A percentile compares a stretch with the other conserved stretches of the same genome.
Evolutionary conservation across 225 moss, liverwort and hornwort genomes (phyloP).

Genomic region (Bryum argenteum): DNA sequence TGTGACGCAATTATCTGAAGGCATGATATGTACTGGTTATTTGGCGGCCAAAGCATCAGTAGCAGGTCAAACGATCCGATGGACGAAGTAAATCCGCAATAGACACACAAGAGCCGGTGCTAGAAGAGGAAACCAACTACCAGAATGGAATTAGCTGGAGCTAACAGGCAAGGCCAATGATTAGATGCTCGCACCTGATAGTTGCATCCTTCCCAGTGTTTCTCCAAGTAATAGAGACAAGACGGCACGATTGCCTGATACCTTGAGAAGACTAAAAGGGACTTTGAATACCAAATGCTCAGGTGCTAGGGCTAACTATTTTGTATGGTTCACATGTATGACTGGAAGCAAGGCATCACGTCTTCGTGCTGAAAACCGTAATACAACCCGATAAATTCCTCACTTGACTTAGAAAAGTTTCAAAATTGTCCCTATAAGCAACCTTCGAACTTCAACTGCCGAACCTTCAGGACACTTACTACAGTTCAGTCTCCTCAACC

Average conservation of each 20-base stretch:
- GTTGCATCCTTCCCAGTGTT: slow-evolving; percentile 13
- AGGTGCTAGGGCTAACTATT: neutral
- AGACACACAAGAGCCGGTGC: slow-evolving; percentile 18
- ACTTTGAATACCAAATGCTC: neutral
- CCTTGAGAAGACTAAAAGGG: slow-evolving; percentile 1
- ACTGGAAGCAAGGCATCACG: neutral
- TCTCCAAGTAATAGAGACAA: neutral
- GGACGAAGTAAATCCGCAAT: slow-evolving; percentile 54
- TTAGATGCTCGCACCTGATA: neutral
- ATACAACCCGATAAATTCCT: slow-evolving; percentile 5
- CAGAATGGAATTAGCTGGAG: neutral
- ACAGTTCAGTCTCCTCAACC: neutral
- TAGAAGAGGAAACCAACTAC: neutral
- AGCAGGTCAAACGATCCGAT: slow-evolving; percentile 56
- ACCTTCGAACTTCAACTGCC: neutral
- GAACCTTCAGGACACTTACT: neutral
- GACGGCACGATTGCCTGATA: slow-evolving; percentile 2
- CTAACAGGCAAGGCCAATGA: slow-evolving; percentile 5
- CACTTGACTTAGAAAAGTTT: neutral
- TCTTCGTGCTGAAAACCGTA: slow-evolving; percentile 9
- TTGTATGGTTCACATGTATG: neutral
- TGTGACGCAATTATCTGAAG: too few species aligned
- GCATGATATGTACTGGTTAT: neutral
- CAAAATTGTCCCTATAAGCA: neutral
- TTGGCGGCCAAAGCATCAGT: neutral